Evolutionary conservation across 257 asterid genomes (phyloP).

Genomic region (Solanum acaule): DNA sequence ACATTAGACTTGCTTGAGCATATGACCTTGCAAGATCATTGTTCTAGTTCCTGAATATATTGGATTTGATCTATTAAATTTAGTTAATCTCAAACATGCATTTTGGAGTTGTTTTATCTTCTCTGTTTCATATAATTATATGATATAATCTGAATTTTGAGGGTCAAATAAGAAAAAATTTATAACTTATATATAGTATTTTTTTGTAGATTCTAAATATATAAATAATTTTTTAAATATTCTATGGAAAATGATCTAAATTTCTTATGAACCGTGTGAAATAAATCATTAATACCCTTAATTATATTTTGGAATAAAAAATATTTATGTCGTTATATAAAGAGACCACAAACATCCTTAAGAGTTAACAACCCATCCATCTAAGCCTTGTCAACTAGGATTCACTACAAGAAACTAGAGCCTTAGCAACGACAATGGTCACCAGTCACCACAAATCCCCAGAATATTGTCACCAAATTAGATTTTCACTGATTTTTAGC

Average conservation of each 20-base stretch:
- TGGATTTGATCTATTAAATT: background rate
- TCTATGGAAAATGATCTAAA: no score
- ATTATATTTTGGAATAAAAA: background rate
- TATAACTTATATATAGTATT: no score
- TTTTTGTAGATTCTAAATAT: background rate
- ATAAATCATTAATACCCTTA: background rate
- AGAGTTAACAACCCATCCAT: background rate
- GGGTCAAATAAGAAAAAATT: background rate
- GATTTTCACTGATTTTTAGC: no score
- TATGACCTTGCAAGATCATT: background rate
- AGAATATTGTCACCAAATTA: no score
- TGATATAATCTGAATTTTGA: background rate
- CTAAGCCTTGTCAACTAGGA: background rate
- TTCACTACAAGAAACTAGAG: background rate
- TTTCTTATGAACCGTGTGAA: background rate
- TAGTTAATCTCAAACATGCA: background rate
- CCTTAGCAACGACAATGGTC: no score
- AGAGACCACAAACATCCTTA: background rate
- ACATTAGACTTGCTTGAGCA: background rate
- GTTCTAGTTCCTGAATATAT: background rate
- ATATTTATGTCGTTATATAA: rapidly evolving
- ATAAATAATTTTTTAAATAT: no score
- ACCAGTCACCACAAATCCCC: background rate
- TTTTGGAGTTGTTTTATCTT: background rate
- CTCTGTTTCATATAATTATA: background rate